Base-by-base conservation (phyloP, 2,329 filamentous ascomycete species). In the Aspergillus tubingensis region DNA sequence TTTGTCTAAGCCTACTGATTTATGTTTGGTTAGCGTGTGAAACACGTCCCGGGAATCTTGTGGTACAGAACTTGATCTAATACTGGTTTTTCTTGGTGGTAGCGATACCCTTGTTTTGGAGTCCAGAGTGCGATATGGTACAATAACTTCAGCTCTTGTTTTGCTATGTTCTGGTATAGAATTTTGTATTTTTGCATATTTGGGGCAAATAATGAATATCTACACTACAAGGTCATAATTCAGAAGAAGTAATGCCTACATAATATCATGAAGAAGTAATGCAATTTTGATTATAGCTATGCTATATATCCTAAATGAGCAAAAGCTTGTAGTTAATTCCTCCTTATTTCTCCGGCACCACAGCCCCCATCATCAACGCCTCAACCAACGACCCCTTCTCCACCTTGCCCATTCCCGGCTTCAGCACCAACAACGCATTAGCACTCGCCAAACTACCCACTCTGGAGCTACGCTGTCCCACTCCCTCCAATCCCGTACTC, bases 401-500 rank as follows among this genome's bases (percentile, higher is more conserved):
- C 58, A 92, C 72, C n/a, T 81, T 81, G 5, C 86, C 87, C 36
- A 66, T 68, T 10, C 76, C 76, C 3, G 75, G 67, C 41, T 67
- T 68, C 27, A 87, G 81, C 2, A 89, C 91, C 23, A 98, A 77
- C 68, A 99, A 77, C 3, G 90, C 92, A 80, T 99, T 99, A 2
- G 95, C 94, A 19, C 90, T 88, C 62, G 89, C 91, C 67, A 98
- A 82, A 75, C 94, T 98, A 0, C 92, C 92, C 2, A 99, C 92
- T 63, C 88, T 86, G 15, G 91, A 96, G 74, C 94, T 98, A 54
- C 95, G 83, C 80, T 99, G 95, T 36, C 76, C 76, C 5, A 70
- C 72, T 4, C 74, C 75, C 21, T 70, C 70, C 3, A 89, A 88
- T 5, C 95, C 95, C 0, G 95, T 99, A 70, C 92, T 96, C 30